Evolutionary conservation across 352 stramenopile species (phyloP).

Genomic region (Phytophthora rubi): DNA sequence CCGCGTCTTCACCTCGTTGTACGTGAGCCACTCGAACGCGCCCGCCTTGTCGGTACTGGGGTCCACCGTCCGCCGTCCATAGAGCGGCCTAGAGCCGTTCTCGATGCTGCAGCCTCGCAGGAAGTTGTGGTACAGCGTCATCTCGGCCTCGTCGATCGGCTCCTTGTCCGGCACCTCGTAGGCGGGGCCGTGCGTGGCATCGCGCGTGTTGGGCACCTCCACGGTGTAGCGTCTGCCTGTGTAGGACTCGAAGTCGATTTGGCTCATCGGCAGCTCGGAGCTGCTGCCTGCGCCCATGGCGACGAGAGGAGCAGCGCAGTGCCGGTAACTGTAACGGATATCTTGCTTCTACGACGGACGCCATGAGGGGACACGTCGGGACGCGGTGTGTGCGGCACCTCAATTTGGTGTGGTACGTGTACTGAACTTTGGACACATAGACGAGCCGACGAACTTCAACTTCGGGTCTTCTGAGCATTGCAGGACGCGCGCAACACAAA

Average conservation of each 20-base stretch:
- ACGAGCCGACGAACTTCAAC: neutral
- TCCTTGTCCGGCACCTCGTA: conserved; percentile 27
- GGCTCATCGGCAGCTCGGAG: conserved; percentile 30
- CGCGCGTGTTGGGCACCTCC: conserved; percentile 36
- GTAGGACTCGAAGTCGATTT: conserved; percentile 38
- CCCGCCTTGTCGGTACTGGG: conserved; percentile 26
- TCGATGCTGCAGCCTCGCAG: conserved; percentile 31
- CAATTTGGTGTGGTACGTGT: conserved; percentile 2
- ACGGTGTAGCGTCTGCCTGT: conserved; percentile 31
- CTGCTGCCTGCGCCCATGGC: conserved; percentile 16
- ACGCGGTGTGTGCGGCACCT: neutral
- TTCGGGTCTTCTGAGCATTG: neutral
- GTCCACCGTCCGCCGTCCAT: conserved; percentile 37
- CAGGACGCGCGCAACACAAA: neutral
- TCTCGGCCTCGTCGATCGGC: conserved; percentile 21
- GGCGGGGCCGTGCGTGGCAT: conserved; percentile 32
- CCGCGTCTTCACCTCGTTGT: conserved; percentile 40
- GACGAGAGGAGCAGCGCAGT: neutral
- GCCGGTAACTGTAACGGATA: neutral
- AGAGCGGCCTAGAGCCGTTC: conserved; percentile 32
- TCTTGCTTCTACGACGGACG: neutral
- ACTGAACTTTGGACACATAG: neutral
- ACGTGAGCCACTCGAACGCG: conserved; percentile 50
- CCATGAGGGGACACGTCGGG: conserved; percentile 7
- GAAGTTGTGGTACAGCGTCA: conserved; percentile 48